Evolutionary conservation across 305 asterid genomes (phyloP), one percentile per base, ranked within the genome.

Genomic region (Fraxinus sp.): DNA sequence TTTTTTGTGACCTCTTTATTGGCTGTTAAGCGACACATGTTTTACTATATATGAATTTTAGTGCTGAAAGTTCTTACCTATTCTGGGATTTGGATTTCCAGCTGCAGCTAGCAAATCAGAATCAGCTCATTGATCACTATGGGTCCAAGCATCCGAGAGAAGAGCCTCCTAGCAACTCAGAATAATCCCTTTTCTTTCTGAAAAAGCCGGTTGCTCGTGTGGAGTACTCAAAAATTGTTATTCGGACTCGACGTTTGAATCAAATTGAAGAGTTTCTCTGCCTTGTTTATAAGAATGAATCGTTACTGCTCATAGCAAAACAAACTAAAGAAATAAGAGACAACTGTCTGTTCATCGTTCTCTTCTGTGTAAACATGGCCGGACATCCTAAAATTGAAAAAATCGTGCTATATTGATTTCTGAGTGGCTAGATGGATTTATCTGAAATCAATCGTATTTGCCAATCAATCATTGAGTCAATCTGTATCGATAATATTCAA

Each of bases 141-240:
- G 89, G 90, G 82, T 96, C 99, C 64, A 96, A 96, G 90, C 98
- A 96, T 87, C 98, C 99, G 11, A 96, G 94, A 86, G 99, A 96
- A 84, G 88, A 87, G 85, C 91, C 98, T 79, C 97, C 97, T 73
- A 91, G 94, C 88, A 91, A 87, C 90, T 96, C 97, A 2, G 93
- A 84, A 78, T 91, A 90, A 88, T 86, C 77, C 52, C 33, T 7
- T 13, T 77, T 72, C 57, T 46, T 32, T 83, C 83, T 26, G 49
- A 33, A 32, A 20, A n/a, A 33, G 72, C 80, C 59, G 32, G 52
- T 72, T 78, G 59, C 66, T 79, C 74, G 37, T 83, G 75, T 36
- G 80, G 81, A 10, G 77, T 87, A 72, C 74, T 78, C 79, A 76
- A 75, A 62, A 86, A 78, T 5, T 82, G 89, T 86, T 78, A 76